Evolutionary conservation across 208 protist genomes (phyloP).

Genomic region (Porcisia deanei): DNA sequence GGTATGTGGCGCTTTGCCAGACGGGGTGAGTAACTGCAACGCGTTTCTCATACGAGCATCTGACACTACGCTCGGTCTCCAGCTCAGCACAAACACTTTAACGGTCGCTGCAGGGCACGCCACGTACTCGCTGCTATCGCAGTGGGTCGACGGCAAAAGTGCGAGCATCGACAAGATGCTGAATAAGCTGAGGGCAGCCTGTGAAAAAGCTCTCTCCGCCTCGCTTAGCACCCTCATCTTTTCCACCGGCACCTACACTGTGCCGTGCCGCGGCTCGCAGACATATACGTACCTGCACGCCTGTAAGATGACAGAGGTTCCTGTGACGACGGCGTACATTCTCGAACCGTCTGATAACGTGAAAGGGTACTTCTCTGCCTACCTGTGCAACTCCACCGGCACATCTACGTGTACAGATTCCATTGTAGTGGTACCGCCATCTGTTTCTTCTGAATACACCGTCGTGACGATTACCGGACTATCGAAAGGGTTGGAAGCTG

Average conservation of each 20-base stretch:
- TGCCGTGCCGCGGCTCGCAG: slow-evolving; percentile 38
- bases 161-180: slow-evolving; percentile 8
- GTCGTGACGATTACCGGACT: slow-evolving; percentile 40
- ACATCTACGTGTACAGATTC: slow-evolving; percentile 4
- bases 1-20: slow-evolving; percentile 30
- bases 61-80: slow-evolving; percentile 29
- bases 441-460: slow-evolving; percentile 12
- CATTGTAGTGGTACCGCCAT: slow-evolving; percentile 16
- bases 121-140: slow-evolving; percentile 29
- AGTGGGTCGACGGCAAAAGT: slow-evolving; percentile 33
- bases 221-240: slow-evolving; percentile 28
- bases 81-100: slow-evolving; percentile 36
- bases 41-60: slow-evolving; percentile 42
- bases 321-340: slow-evolving; percentile 38
- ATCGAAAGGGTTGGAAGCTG: slow-evolving; percentile 41
- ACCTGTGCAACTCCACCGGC: slow-evolving; percentile 3
- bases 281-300: slow-evolving; percentile 50
- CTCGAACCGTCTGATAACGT: slow-evolving; percentile 16
- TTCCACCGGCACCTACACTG: slow-evolving; percentile 26
- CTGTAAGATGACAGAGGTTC: slow-evolving; percentile 20
- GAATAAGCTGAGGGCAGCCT: slow-evolving; percentile 10
- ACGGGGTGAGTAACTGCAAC: slow-evolving; percentile 24
- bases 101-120: slow-evolving; percentile 20
- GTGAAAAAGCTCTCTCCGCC: slow-evolving; percentile 17
- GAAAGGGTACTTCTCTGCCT: slow-evolving; percentile 15